Conservation (phyloP, 2,329 filamentous ascomycete species). For the Talaromyces sp. region DNA sequence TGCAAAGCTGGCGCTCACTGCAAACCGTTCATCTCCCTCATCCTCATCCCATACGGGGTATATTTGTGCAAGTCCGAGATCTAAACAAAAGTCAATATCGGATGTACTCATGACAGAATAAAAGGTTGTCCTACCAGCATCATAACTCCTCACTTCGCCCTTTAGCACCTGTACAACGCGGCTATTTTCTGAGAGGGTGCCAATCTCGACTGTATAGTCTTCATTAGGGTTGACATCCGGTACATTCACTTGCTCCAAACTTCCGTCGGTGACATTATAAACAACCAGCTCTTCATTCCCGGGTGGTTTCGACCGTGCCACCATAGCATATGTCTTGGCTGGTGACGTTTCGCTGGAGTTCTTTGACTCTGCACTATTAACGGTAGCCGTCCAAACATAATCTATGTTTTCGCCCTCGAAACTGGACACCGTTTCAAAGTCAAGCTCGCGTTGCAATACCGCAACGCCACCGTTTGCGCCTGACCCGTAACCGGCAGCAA, state of each 20-base stretch:
- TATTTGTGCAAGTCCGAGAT: conserved; percentile 84
- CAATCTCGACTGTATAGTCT: conserved; percentile 79
- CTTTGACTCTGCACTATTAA: conserved; percentile 42
- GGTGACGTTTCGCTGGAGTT: conserved; percentile 52
- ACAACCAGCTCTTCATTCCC: conserved; percentile 74
- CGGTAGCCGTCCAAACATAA: conserved; percentile 74
- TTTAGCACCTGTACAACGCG: conserved; percentile 83
- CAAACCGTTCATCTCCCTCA: conserved; percentile 68
- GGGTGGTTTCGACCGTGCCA: conserved; percentile 62
- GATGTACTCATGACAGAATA: not conserved
- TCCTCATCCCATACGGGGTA: conserved; percentile 90
- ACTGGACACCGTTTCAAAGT: conserved; percentile 64
- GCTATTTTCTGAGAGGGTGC: conserved; percentile 72
- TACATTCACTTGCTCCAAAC: conserved; percentile 69
- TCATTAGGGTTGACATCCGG: conserved; percentile 91
- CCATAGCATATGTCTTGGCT: conserved; percentile 71
- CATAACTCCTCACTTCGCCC: conserved; percentile 84
- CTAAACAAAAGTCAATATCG: conserved; percentile 38
- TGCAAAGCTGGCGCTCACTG: conserved; percentile 74
- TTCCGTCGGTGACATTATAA: conserved; percentile 67
- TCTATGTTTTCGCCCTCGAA: conserved; percentile 69
- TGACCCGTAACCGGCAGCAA: conserved; percentile 51
- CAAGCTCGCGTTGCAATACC: conserved; percentile 71
- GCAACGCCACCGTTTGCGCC: conserved; percentile 63
- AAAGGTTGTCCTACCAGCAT: conserved; percentile 61